These are phyloP conservation scores for Fusarium ambrosium DNA, from an alignment of 2,329 filamentous ascomycete genomes.

Conservation along the genomic window DNA sequence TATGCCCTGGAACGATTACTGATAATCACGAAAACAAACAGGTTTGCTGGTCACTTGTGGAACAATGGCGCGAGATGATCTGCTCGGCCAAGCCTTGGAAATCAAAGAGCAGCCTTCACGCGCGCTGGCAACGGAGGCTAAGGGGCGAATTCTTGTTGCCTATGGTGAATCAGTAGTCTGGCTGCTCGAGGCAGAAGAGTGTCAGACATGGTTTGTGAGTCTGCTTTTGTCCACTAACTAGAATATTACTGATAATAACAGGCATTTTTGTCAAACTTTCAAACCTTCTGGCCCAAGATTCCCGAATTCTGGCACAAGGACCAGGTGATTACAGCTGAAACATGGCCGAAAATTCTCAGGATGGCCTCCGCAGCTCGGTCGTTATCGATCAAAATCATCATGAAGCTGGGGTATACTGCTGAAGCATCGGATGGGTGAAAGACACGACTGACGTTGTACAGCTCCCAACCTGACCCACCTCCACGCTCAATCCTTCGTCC, in stretches of 20 bases:
- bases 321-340: conserved; percentile 44
- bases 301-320: conserved; percentile 55
- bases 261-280: conserved; percentile 59
- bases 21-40: conserved; percentile 25
- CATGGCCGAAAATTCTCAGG: conserved; percentile 51
- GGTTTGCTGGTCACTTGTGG: conserved; percentile 59
- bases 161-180: conserved; percentile 55
- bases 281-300: conserved; percentile 57
- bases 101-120: conserved; percentile 49
- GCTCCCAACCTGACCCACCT: conserved; percentile 28
- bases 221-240: not conserved
- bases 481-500: conserved; percentile 29
- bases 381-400: conserved; percentile 38
- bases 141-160: conserved; percentile 52
- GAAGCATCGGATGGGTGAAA: not conserved
- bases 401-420: conserved; percentile 39
- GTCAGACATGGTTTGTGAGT: conserved; percentile 62
- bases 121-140: conserved; percentile 19
- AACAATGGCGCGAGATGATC: conserved; percentile 50
- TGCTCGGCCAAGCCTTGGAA: conserved; percentile 52
- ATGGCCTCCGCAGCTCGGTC: conserved; percentile 39
- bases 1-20: not conserved
- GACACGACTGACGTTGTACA: conserved; percentile 9
- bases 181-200: conserved; percentile 55
- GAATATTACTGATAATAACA: conserved; percentile 17